Conservation (phyloP, 2,329 filamentous ascomycete species). For the Paecilomyces formosus region DNA sequence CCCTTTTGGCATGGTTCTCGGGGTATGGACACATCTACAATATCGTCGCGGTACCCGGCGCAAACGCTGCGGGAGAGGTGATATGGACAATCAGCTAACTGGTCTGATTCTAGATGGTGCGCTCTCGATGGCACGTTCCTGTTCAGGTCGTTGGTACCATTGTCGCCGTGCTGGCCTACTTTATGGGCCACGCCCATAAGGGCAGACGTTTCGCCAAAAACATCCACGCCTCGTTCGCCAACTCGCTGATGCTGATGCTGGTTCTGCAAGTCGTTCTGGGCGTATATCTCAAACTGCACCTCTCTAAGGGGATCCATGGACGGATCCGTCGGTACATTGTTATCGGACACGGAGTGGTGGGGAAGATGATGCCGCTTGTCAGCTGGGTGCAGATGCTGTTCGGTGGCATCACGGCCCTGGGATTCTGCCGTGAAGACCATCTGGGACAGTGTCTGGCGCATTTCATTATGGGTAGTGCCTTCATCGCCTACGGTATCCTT, state of each 20-base stretch:
- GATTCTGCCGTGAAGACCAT: constrained; percentile 89
- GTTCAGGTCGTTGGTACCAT: constrained; percentile 67
- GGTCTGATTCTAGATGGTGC: constrained; percentile 58
- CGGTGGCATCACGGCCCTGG: constrained; percentile 83
- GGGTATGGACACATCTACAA: constrained; percentile 49
- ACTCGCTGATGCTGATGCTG: constrained; percentile 71
- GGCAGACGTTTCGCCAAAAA: constrained; percentile 80
- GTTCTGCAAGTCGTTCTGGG: constrained; percentile 71
- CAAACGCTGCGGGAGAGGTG: not conserved
- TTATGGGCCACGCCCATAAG: constrained; percentile 83
- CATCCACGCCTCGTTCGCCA: constrained; percentile 74
- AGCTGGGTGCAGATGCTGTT: constrained; percentile 95
- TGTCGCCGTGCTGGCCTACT: constrained; percentile 76
- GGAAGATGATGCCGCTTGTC: constrained; percentile 78
- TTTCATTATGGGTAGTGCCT: constrained; percentile 97
- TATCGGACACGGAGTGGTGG: constrained; percentile 68
- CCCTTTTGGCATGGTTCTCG: constrained; percentile 89
- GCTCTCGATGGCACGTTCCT: constrained; percentile 90
- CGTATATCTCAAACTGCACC: constrained; percentile 80
- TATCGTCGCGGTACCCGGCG: not conserved
- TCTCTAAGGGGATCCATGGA: constrained; percentile 75
- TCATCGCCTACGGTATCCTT: constrained; percentile 86
- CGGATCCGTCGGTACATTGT: constrained; percentile 67
- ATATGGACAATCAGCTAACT: not conserved
- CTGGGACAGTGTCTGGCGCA: constrained; percentile 88